Base-by-base conservation (phyloP, 2,329 filamentous ascomycete genomes). In the Pestalotiopsis sp. region DNA sequence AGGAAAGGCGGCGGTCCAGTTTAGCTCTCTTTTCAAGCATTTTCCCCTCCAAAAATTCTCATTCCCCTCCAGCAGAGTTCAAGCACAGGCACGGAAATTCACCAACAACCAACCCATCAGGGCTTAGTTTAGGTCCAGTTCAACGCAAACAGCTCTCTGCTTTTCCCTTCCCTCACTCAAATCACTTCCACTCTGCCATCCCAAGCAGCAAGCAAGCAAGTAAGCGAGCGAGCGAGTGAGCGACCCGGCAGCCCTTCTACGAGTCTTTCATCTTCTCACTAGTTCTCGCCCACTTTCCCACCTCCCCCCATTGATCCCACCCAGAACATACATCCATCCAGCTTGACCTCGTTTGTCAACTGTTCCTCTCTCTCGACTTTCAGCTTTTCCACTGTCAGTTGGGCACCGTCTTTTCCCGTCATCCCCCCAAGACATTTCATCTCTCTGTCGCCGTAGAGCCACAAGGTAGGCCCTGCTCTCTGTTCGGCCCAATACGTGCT, bases 81-180 rank as follows among this genome's bases (percentile, higher is more conserved):
- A 59, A 20, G 27, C 57, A 52, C 45, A 52, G 45, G 45, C 45
- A 52, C 45, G 45, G 45, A 52, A 59, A 64, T 64, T 57, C 45
- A 66, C 49, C 45, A 52, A 66, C 64, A 45, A 66, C 31, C 62
- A 64, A 49, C 64, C 64, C 45, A 57, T 58, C 64, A 66, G 64
- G 64, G 64, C 64, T 66, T 66, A 66, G 64, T 45, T 66, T 36
- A 66, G 25, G 41, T 41, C 60, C 38, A 63, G 14, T 23, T n/a
- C 31, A 64, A 41, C n/a, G 23, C 57, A 59, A 20, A 63, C 27
- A 63, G 11, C 25, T n/a, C n/a, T 63, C 60, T 65, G 56, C 38
- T 59, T 13, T 66, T 52, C 57, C 57, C 7, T 23, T 31, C 59
- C 61, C 36, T 60, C 64, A 23, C 57, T 62, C 65, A 61, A 36